Base-by-base conservation (phyloP, 495 filamentous ascomycete species). In the Trichoderma parareesei region DNA sequence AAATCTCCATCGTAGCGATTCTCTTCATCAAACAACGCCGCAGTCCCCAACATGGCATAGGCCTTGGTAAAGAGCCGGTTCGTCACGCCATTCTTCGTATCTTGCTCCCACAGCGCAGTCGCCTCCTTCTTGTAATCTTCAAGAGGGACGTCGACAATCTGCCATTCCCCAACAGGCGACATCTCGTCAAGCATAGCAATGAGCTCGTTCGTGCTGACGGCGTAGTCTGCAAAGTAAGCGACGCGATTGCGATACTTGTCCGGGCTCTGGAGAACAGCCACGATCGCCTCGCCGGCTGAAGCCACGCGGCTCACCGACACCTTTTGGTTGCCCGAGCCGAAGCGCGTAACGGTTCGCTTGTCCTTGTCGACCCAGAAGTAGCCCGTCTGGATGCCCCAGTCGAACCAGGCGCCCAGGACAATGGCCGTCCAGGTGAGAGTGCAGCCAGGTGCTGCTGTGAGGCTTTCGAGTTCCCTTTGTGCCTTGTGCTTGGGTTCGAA, bases 401-500 rank as follows among this genome's bases (percentile, higher is more conserved):
- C 53, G 37, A 57, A 57, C 53, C 53, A 57, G 2, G 53, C 53
- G 4, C 53, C 53, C 4, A 37, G 53, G 20, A 57, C 14, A 37
- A 57, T 57, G 27, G 20, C 53, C 27, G 53, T 57, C 53, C 53
- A 57, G 0, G 53, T 35, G 3, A 57, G 27, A 14, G 53, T 57
- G 14, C 27, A 57, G 27, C 27, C 53, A 14, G 53, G 53, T 14
- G 53, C 6, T 27, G 53, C 35, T 10, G 53, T 57, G 53, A 57
- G 53, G 6, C 11, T 16, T 33, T 57, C 53, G 37, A 57, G 53
- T 27, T 57, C 53, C 16, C 16, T 57, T 37, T 57, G 53, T 6
- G 53, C 53, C 20, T 57, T 57, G 2, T 57, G 53, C 20, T 57
- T 57, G 13, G 53, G 53, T n/a, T 57, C 53, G 37, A 57, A 57